Evolutionary conservation across 2,329 filamentous ascomycete genomes (phyloP).

Genomic region (Fusarium mangiferae): DNA sequence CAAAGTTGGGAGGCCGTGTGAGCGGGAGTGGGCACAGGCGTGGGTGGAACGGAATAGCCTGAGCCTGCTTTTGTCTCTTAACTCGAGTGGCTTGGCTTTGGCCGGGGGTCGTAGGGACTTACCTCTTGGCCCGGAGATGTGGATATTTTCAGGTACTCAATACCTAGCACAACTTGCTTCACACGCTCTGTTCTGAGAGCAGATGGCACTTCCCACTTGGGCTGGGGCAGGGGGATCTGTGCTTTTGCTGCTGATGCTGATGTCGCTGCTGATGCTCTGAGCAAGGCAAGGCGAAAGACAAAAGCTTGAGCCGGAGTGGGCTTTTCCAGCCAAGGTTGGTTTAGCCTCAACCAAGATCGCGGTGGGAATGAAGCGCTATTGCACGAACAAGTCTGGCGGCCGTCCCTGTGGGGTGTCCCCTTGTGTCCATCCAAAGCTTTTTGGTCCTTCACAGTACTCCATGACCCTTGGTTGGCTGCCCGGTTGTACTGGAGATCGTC

Average conservation of each 20-base stretch:
- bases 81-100: slow-evolving; percentile 26
- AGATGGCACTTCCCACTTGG: slow-evolving; percentile 40
- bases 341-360: slow-evolving; percentile 41
- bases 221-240: slow-evolving; percentile 25
- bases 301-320: slow-evolving; percentile 43
- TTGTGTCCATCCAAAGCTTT: slow-evolving; percentile 28
- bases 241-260: slow-evolving; percentile 20
- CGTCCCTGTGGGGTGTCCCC: slow-evolving; percentile 38
- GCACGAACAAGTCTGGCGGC: slow-evolving; percentile 45
- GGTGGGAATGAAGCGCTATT: slow-evolving; percentile 45
- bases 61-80: slow-evolving; percentile 34
- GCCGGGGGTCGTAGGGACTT: slow-evolving; percentile 27
- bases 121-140: slow-evolving; percentile 10
- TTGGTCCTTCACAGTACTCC: slow-evolving; percentile 26
- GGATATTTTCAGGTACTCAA: slow-evolving; percentile 17
- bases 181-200: slow-evolving; percentile 26
- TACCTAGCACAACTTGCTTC: slow-evolving; percentile 5
- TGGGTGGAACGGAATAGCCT: slow-evolving; percentile 40
- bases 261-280: slow-evolving; percentile 19
- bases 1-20: slow-evolving; percentile 41
- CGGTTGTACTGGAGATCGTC: slow-evolving; percentile 38
- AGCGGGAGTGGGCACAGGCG: slow-evolving; percentile 37
- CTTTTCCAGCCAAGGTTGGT: slow-evolving; percentile 33
- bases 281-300: slow-evolving; percentile 30
- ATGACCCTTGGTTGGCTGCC: slow-evolving; percentile 37